Base-by-base conservation (phyloP, 2,329 filamentous ascomycete species). In the Dactylellina sp. region DNA sequence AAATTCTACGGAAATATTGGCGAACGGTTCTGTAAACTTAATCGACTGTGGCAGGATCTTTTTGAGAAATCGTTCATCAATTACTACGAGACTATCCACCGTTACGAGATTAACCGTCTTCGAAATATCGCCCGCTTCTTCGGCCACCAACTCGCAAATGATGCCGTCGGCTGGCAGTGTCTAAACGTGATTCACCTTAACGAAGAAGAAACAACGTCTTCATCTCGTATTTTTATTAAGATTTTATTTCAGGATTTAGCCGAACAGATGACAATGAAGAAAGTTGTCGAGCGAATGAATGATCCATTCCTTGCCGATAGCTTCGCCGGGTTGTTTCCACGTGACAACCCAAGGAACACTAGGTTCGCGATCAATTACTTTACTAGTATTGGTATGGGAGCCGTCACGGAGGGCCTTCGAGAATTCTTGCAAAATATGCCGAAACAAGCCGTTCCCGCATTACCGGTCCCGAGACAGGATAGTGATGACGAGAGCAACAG, bases 281-380 rank as follows among this genome's bases (percentile, higher is more conserved):
- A 90, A 79, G 83, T 99, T 59, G 89, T 90, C 77, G 86, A 89
- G 49, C 88, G 91, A 16, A 86, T 97, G 82, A 88, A 86, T 76
- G 93, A 96, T 77, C 91, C 95, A 46, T 86, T 88, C 55, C 84
- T 98, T 40, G 89, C 74, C 88, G 92, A 55, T 91, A 87, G 80
- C 46, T 88, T 97, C 71, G 88, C 89, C 40, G 94, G 94, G 28
- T 84, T 99, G 46, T 98, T 99, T 85, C 95, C 95, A 0, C 89
- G 85, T 74, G 93, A 98, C 80, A 92, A 93, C 79, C 88, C 93
- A 22, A 89, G 91, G 80, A 95, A 97, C 82, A 93, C 93, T 40
- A 89, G 94, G 61, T 99, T 99, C 84, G 92, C 93, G 56, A 97
- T 99, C 88, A 99, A 99, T 83, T 99, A 97, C 85, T 98, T 99